Evolutionary conservation across 169 alveolate genomes (phyloP).

Genomic region (Cryptosporidium sp.): DNA sequence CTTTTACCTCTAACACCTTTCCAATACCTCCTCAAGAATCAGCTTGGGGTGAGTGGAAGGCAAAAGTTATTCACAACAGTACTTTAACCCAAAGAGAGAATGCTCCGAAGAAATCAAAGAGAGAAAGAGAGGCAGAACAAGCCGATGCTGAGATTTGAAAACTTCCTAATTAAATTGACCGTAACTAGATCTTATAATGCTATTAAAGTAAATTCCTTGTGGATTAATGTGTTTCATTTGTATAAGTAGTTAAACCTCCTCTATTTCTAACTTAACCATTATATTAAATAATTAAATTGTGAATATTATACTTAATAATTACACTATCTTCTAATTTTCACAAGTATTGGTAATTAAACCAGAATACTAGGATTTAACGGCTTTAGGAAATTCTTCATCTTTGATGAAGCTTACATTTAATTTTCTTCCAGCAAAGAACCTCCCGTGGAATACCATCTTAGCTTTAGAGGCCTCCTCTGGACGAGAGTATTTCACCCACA

Average conservation of each 20-base stretch:
- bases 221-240: not conserved
- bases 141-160: slow-evolving; percentile 89
- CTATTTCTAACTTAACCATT: too few relatives aligned
- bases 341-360: not conserved
- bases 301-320: not conserved
- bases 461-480: slow-evolving; percentile 84
- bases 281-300: too few relatives aligned
- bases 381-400: slow-evolving; percentile 60
- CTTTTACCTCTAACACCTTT: slow-evolving; percentile 30
- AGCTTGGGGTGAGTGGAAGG: slow-evolving; percentile 94
- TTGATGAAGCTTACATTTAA: slow-evolving; percentile 82
- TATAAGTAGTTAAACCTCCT: not conserved
- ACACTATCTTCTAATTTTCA: not conserved
- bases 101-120: slow-evolving; percentile 87
- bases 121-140: slow-evolving; percentile 90
- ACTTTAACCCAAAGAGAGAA: slow-evolving; percentile 89
- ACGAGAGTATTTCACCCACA: slow-evolving; percentile 83
- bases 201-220: not conserved
- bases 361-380: not conserved
- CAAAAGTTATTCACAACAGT: slow-evolving; percentile 91
- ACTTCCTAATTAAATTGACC: not conserved
- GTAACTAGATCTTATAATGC: not conserved
- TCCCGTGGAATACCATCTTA: slow-evolving; percentile 83
- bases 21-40: slow-evolving; percentile 83
- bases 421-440: slow-evolving; percentile 88